phyloP scores from a whole-genome alignment of 2,329 filamentous ascomycete genomes.

The Claviceps humidiphila region DNA sequence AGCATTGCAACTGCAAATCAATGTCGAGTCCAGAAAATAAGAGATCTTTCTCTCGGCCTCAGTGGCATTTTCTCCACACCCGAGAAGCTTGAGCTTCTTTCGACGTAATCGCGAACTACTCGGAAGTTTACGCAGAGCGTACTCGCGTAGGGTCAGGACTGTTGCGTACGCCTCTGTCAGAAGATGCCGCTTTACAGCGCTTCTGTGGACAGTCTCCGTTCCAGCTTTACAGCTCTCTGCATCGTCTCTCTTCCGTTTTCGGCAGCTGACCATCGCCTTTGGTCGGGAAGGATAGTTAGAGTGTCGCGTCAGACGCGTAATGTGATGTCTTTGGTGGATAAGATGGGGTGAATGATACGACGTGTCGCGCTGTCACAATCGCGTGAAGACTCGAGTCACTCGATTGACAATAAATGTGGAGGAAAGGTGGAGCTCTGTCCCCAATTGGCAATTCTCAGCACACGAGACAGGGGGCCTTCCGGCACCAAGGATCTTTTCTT shows the following conservation, averaged over 20 bases:
- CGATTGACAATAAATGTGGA: too few relatives aligned
- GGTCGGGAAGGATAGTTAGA: not conserved
- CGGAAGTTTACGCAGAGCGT: conserved; percentile 54
- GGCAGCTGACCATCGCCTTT: conserved; percentile 13
- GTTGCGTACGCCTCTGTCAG: conserved; percentile 54
- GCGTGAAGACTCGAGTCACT: too few relatives aligned
- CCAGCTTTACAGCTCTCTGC: conserved; percentile 6
- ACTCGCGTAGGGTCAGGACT: conserved; percentile 55
- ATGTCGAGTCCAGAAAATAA: conserved; percentile 51
- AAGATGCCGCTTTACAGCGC: conserved; percentile 41
- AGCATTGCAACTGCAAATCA: conserved; percentile 43
- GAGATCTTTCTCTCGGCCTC: conserved; percentile 32
- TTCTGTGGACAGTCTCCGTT: conserved; percentile 1
- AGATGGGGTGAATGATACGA: not conserved
- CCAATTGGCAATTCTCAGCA: too few relatives aligned
- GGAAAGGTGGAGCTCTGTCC: too few relatives aligned
- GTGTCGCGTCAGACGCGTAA: not conserved
- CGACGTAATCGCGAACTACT: conserved; percentile 48
- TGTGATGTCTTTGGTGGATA: not conserved
- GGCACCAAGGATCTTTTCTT: not conserved
- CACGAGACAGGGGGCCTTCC: too few relatives aligned
- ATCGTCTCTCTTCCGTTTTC: conserved; percentile 15
- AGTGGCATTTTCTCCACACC: conserved; percentile 14
- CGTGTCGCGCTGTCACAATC: not conserved
- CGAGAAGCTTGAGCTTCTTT: conserved; percentile 39